These are phyloP conservation scores for Dichomitus squalens DNA, from an alignment of 1,284 basidiomycete genomes.

Conservation along the genomic window DNA sequence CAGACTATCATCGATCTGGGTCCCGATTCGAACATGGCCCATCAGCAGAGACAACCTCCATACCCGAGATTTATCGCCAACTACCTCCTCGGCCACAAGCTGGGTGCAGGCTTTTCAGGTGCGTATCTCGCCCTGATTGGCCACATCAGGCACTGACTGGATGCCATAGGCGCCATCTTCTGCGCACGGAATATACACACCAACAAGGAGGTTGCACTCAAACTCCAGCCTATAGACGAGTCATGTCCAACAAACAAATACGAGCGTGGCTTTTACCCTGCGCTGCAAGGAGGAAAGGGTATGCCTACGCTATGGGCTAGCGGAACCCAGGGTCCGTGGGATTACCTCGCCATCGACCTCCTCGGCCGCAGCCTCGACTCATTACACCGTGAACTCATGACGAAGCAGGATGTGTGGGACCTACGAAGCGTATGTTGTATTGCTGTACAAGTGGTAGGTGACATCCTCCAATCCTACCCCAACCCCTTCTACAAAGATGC, in stretches of 20 bases:
- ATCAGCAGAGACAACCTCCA: constrained; percentile 4
- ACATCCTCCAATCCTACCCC: neutral
- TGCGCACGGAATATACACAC: constrained; percentile 59
- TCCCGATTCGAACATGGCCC: constrained; percentile 8
- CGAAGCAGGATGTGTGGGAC: constrained; percentile 59
- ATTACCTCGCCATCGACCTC: constrained; percentile 75
- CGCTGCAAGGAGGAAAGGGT: constrained; percentile 69
- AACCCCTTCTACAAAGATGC: neutral
- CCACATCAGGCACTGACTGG: neutral
- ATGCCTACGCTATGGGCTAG: constrained; percentile 69
- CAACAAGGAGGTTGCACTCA: constrained; percentile 64
- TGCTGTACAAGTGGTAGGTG: constrained; percentile 71
- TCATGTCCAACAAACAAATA: constrained; percentile 76
- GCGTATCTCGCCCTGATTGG: constrained; percentile 5
- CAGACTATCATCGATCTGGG: constrained; percentile 12
- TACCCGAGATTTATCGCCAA: constrained; percentile 35
- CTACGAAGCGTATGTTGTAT: constrained; percentile 70
- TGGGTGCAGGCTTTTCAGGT: constrained; percentile 42
- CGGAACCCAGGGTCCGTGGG: constrained; percentile 62
- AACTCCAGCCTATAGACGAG: constrained; percentile 66
- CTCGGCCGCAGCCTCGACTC: constrained; percentile 69
- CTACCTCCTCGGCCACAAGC: constrained; percentile 32
- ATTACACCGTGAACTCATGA: constrained; percentile 48
- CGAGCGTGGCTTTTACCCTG: constrained; percentile 69
- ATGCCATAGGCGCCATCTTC: constrained; percentile 62